These are phyloP conservation scores for Cyberlindnera bimundalis DNA, from an alignment of 805 yeast genomes.

Conservation along the genomic window DNA sequence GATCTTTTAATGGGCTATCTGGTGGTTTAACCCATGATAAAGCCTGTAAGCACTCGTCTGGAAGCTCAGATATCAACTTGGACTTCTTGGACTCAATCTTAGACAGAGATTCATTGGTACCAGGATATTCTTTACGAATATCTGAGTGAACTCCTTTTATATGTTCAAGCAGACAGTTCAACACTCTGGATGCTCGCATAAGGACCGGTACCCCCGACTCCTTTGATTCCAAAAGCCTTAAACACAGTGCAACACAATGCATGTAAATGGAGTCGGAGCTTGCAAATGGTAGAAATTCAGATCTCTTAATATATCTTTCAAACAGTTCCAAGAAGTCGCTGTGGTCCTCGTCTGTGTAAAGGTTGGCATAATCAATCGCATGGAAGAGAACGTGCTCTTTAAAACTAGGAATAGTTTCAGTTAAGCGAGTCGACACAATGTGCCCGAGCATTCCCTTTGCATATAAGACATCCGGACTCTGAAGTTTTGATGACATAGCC, in stretches of 20 bases:
- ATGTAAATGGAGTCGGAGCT: neutral
- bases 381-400: slow-evolving; percentile 16
- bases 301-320: neutral
- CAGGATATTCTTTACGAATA: neutral
- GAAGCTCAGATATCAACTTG: neutral
- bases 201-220: neutral
- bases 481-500: slow-evolving; percentile 1
- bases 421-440: neutral
- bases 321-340: slow-evolving; percentile 3
- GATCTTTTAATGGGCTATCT: neutral
- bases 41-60: neutral
- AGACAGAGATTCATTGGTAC: neutral
- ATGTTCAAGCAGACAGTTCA: neutral
- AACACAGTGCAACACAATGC: slow-evolving; percentile 11
- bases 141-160: neutral
- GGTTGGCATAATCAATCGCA: slow-evolving; percentile 13
- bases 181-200: neutral
- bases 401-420: slow-evolving; percentile 2
- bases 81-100: neutral
- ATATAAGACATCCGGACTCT: slow-evolving; percentile 3
- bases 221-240: neutral
- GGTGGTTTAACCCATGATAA: neutral
- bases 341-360: slow-evolving; percentile 3
- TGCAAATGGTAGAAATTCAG: neutral
- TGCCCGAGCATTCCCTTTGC: slow-evolving; percentile 6